Base-by-base conservation (phyloP, 2,329 filamentous ascomycete genomes). In the Aureobasidium sp. region DNA sequence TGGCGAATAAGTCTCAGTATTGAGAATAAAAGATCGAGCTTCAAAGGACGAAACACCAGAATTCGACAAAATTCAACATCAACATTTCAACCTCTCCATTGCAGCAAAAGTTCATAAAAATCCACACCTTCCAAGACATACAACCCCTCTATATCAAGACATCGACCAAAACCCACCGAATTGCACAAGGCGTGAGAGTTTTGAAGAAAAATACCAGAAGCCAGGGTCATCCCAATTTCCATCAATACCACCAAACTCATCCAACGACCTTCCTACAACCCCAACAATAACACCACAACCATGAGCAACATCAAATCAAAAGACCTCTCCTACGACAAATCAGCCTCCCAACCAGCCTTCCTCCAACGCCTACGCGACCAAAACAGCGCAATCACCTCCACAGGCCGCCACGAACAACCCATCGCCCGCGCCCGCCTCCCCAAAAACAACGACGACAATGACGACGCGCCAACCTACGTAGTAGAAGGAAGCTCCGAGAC, bases 401-500 rank as follows among this genome's bases (percentile, higher is more conserved):
- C 60, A 20, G 75, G 74, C 31, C 75, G 76, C 51, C 78, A 78
- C 70, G 79, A 78, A 64, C 72, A 72, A 5, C 74, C 73, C 11
- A 68, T 78, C 25, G 74, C 77, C 12, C 74, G 78, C 56, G 78
- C 78, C 51, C 78, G 75, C 67, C 68, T 71, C 62, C 82, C 68
- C 68, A 73, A 65, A 17, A 82, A 69, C 68, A 73, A 78, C 63
- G 85, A 87, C 67, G 86, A 87, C 44, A 85, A 91, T 64, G 88
- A 87, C 67, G 89, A 93, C 72, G 87, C 81, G 55, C 90, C 90
- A 0, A 80, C 90, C 0, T 85, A 90, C 57, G 84, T 94, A 4
- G 84, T 93, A 67, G 89, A 91, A 70, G 79, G 82, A 5, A 88
- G 85, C 55, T 87, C 90, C 61, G 81, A 87, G 34, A 81, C 87